These are phyloP conservation scores for Albophoma yamanashiensis DNA, from an alignment of 2,329 filamentous ascomycete genomes.

Conservation along the genomic window DNA sequence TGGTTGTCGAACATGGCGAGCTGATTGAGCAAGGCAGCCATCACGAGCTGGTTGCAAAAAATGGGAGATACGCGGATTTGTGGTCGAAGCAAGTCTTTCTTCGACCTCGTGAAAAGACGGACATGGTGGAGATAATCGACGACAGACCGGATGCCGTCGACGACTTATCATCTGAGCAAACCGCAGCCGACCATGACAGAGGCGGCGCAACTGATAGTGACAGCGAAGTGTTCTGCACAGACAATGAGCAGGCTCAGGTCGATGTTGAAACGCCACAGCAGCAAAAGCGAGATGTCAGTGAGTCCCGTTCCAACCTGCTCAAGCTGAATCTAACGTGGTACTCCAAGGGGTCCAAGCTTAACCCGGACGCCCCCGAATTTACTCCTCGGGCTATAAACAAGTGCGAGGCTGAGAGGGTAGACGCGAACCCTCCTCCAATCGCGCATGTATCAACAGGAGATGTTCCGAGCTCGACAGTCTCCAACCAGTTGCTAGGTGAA, in stretches of 20 bases:
- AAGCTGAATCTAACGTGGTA: slow-evolving; percentile 31
- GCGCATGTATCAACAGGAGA: neutral
- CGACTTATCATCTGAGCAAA: slow-evolving; percentile 24
- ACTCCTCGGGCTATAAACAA: slow-evolving; percentile 28
- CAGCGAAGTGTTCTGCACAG: slow-evolving; percentile 11
- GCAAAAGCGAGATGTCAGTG: slow-evolving; percentile 38
- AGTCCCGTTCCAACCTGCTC: neutral
- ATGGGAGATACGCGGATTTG: slow-evolving; percentile 52
- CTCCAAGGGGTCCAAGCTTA: slow-evolving; percentile 40
- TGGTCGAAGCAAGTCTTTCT: slow-evolving; percentile 55
- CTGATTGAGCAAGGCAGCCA: slow-evolving; percentile 56
- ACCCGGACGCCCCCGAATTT: slow-evolving; percentile 44
- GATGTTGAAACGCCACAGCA: slow-evolving; percentile 21
- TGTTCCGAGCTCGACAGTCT: neutral
- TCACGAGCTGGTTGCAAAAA: slow-evolving; percentile 42
- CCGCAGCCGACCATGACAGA: slow-evolving; percentile 22
- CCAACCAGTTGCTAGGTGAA: slow-evolving; percentile 19
- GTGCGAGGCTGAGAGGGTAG: neutral
- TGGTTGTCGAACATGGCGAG: slow-evolving; percentile 52
- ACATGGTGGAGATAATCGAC: slow-evolving; percentile 3
- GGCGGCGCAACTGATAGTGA: slow-evolving; percentile 8
- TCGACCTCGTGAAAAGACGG: slow-evolving; percentile 29
- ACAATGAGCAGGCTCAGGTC: slow-evolving; percentile 10
- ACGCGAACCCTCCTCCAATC: neutral
- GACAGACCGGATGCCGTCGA: slow-evolving; percentile 19